A percentile compares a stretch with the other conserved stretches of the same genome.
These are phyloP conservation scores for Fusarium hainanense DNA, from an alignment of 2,329 filamentous ascomycete species.

Conservation along the genomic window DNA sequence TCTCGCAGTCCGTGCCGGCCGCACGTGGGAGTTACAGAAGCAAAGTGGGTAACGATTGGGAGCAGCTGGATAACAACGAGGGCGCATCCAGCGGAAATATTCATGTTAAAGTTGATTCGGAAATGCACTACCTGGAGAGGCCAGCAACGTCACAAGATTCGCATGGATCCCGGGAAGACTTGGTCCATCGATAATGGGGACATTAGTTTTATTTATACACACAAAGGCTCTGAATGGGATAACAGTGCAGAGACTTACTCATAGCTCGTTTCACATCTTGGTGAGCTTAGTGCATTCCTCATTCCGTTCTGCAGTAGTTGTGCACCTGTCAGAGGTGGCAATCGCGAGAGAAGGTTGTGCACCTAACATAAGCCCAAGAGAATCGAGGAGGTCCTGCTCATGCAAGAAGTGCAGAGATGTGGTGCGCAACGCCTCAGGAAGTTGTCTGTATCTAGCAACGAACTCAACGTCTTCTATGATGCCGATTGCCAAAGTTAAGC, in stretches of 20 bases:
- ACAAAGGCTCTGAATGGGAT: too few relatives aligned
- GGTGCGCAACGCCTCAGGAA: conserved; percentile 6
- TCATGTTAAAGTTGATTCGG: conserved; percentile 16
- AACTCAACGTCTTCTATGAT: conserved; percentile 18
- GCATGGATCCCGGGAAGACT: neutral
- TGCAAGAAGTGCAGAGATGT: conserved; percentile 10
- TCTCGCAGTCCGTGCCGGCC: neutral
- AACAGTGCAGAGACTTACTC: too few relatives aligned
- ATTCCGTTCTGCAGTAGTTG: neutral
- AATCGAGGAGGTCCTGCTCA: conserved; percentile 11
- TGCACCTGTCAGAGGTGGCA: neutral
- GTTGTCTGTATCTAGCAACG: conserved; percentile 9
- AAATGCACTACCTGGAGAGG: conserved; percentile 10
- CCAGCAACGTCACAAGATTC: neutral
- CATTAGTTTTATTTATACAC: neutral
- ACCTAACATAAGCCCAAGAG: conserved; percentile 3
- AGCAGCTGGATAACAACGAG: conserved; percentile 1
- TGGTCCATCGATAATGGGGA: neutral
- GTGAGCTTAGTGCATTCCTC: conserved; percentile 8
- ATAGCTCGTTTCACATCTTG: neutral
- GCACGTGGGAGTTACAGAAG: neutral
- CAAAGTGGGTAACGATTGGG: neutral
- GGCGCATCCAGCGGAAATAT: neutral
- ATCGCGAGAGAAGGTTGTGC: too few relatives aligned
- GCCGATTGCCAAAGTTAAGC: conserved; percentile 11